Percentiles rank a stretch among this genome's conserved stretches.
phyloP scores from a whole-genome alignment of 1,139 yeast genomes.

The Debaryomyces psychrophilus region DNA sequence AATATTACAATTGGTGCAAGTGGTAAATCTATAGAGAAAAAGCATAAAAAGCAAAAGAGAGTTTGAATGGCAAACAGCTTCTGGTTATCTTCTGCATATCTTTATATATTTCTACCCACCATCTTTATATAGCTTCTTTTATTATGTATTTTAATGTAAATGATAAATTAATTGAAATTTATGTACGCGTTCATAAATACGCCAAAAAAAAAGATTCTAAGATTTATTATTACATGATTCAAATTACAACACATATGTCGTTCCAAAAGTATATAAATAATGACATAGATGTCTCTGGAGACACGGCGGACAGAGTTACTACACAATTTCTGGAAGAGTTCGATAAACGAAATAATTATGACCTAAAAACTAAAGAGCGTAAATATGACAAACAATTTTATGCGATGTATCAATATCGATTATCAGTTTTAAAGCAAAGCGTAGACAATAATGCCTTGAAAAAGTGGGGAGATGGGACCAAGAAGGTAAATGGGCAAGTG shows the following conservation, averaged over 20 bases:
- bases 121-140: conserved; percentile 6
- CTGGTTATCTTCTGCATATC: conserved; percentile 1
- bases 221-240: neutral
- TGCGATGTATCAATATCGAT: conserved; percentile 68
- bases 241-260: neutral
- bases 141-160: conserved; percentile 11
- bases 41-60: conserved; percentile 53
- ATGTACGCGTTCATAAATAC: conserved; percentile 5
- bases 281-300: conserved; percentile 2
- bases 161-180: conserved; percentile 4
- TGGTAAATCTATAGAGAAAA: conserved; percentile 62
- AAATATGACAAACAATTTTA: conserved; percentile 74
- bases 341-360: conserved; percentile 23
- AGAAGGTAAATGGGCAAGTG: conserved; percentile 35
- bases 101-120: conserved; percentile 8
- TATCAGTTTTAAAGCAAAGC: conserved; percentile 55
- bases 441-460: conserved; percentile 48
- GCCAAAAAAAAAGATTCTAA: neutral
- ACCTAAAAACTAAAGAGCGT: conserved; percentile 34
- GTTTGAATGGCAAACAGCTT: conserved; percentile 15
- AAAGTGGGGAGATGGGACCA: conserved; percentile 53
- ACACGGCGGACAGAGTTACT: conserved; percentile 1
- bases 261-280: conserved; percentile 14
- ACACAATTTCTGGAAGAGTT: conserved; percentile 12
- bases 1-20: conserved; percentile 94